A percentile compares a stretch with the other conserved stretches of the same genome.
Evolutionary conservation across 2,329 filamentous ascomycete genomes (phyloP).

Genomic region (Elsinoe perseae): DNA sequence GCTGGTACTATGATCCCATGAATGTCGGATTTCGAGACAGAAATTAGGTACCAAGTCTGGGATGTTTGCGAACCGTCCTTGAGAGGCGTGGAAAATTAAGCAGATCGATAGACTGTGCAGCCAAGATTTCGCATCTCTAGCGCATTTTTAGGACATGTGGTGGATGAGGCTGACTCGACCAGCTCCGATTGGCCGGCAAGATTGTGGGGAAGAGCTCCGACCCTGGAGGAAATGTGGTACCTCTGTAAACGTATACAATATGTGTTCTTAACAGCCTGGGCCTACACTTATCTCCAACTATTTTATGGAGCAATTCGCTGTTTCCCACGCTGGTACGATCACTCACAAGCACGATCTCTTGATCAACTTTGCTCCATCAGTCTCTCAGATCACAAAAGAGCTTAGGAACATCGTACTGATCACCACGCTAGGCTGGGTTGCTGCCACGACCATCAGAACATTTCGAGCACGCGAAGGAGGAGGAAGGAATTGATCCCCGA

Average conservation of each 20-base stretch:
- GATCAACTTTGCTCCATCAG: constrained; percentile 30
- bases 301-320: constrained; percentile 29
- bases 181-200: constrained; percentile 1
- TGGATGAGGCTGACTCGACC: not conserved
- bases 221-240: not conserved
- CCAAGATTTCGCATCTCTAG: constrained; percentile 6
- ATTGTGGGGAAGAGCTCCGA: constrained; percentile 4
- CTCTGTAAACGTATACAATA: constrained; percentile 1
- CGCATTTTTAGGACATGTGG: constrained; percentile 4
- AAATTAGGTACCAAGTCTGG: not conserved
- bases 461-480: constrained; percentile 19
- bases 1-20: too few species aligned
- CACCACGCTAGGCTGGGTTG: constrained; percentile 34
- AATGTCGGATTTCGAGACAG: not conserved
- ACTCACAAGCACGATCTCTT: constrained; percentile 47
- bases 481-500: not conserved
- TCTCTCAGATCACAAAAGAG: constrained; percentile 44
- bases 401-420: constrained; percentile 45
- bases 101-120: not conserved
- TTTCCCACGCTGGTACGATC: constrained; percentile 34
- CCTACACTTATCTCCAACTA: not conserved
- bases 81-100: not conserved
- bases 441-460: constrained; percentile 23
- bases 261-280: constrained; percentile 11
- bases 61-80: not conserved